Evolutionary conservation across 495 filamentous ascomycete species (phyloP).

Genomic region (Diplogelasinospora grovesii): DNA sequence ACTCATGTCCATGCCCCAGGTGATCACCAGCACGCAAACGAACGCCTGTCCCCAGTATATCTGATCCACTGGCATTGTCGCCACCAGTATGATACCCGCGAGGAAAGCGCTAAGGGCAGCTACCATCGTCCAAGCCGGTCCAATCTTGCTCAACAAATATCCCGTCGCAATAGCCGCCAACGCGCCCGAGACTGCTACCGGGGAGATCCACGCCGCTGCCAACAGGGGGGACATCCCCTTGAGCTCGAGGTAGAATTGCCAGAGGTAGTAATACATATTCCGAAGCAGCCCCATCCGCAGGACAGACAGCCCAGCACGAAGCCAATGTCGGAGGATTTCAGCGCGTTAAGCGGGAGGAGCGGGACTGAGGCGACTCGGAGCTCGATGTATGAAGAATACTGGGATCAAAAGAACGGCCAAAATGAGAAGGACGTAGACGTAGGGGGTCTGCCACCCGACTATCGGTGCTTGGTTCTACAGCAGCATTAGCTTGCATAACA

Average conservation of each 20-base stretch:
- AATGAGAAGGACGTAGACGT: slow-evolving; percentile 50
- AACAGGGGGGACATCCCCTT: slow-evolving; percentile 37
- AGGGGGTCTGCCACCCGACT: slow-evolving; percentile 51
- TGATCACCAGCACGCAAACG: slow-evolving; percentile 38
- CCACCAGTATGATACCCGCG: slow-evolving; percentile 37
- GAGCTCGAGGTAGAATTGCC: slow-evolving; percentile 45
- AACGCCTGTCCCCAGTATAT: slow-evolving; percentile 41
- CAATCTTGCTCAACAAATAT: slow-evolving; percentile 35
- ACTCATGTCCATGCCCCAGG: slow-evolving; percentile 50
- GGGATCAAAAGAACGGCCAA: slow-evolving; percentile 45
- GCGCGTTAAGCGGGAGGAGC: slow-evolving; percentile 45
- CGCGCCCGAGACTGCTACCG: slow-evolving; percentile 40
- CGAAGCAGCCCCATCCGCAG: slow-evolving; percentile 55
- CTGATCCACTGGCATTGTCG: slow-evolving; percentile 42
- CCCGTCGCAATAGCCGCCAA: slow-evolving; percentile 44
- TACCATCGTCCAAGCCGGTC: slow-evolving; percentile 44
- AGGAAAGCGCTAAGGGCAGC: slow-evolving; percentile 43
- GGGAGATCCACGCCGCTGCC: slow-evolving; percentile 39
- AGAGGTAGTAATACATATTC: slow-evolving; percentile 56
- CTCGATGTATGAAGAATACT: slow-evolving; percentile 49
- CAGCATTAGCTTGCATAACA: too few relatives aligned
- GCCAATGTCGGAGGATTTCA: slow-evolving; percentile 41
- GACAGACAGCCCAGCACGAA: slow-evolving; percentile 51
- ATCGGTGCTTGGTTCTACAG: slow-evolving; percentile 52
- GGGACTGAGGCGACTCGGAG: slow-evolving; percentile 35